Evolutionary conservation across 2,329 filamentous ascomycete genomes (phyloP).

Genomic region (Monascus ruber): DNA sequence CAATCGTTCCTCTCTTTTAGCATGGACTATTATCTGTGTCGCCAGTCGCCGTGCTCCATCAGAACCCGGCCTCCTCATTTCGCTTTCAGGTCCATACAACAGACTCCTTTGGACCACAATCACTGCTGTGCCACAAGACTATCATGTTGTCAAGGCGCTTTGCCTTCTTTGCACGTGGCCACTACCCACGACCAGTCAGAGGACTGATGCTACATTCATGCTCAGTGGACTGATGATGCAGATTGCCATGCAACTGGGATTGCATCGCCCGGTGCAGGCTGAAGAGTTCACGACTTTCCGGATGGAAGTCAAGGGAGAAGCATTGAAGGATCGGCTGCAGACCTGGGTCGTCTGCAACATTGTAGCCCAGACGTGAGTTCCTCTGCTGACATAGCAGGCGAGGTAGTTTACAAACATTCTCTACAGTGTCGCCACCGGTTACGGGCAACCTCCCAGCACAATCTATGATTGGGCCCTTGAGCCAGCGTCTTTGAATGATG

Average conservation of each 20-base stretch:
- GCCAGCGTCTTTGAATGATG: conserved; percentile 31
- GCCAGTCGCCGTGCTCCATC: conserved; percentile 47
- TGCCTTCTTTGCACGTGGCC: conserved; percentile 55
- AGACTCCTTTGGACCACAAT: conserved; percentile 50
- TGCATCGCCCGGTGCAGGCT: conserved; percentile 51
- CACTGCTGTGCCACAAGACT: conserved; percentile 47
- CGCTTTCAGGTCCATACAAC: conserved; percentile 39
- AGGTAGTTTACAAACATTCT: conserved; percentile 6
- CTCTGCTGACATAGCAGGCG: neutral
- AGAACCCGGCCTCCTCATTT: conserved; percentile 44
- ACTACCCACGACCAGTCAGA: conserved; percentile 49
- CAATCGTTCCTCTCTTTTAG: conserved; percentile 46
- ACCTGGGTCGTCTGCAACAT: conserved; percentile 59
- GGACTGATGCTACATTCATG: conserved; percentile 53
- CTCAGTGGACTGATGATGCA: conserved; percentile 55
- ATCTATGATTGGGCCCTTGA: conserved; percentile 47
- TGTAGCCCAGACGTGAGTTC: conserved; percentile 50
- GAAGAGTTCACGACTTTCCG: conserved; percentile 41
- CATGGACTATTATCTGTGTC: conserved; percentile 53
- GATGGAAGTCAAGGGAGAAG: conserved; percentile 45
- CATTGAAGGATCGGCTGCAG: conserved; percentile 50
- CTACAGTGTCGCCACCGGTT: conserved; percentile 48
- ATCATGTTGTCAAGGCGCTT: conserved; percentile 52
- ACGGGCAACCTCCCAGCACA: conserved; percentile 52
- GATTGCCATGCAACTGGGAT: conserved; percentile 51